phyloP scores from a whole-genome alignment of 2,329 filamentous ascomycete species.

The Colletotrichum orchidophilum region DNA sequence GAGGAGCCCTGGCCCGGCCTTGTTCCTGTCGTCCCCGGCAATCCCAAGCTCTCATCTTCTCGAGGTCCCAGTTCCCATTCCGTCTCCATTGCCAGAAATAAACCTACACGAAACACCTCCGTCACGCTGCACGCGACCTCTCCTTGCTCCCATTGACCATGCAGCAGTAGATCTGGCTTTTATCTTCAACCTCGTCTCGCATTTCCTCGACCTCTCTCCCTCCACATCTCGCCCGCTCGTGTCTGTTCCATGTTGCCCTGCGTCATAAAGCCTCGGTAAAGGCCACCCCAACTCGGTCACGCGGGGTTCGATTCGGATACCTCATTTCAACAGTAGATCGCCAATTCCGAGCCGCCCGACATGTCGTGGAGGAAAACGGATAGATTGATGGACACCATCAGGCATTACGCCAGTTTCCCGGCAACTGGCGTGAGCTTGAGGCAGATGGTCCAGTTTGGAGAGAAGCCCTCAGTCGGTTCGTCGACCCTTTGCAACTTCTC shows the following conservation, averaged over 20 bases:
- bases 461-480: constrained; percentile 88
- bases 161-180: constrained; percentile 19
- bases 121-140: constrained; percentile 22
- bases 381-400: constrained; percentile 94
- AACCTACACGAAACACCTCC: constrained; percentile 26
- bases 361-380: constrained; percentile 97
- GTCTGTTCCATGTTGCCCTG: constrained; percentile 35
- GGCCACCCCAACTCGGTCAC: constrained; percentile 28
- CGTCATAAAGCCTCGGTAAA: constrained; percentile 38
- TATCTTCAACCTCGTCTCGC: background rate
- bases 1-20: constrained; percentile 28
- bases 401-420: constrained; percentile 95
- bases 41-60: constrained; percentile 18
- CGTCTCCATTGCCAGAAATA: constrained; percentile 33
- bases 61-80: constrained; percentile 5
- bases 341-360: constrained; percentile 46
- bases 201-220: constrained; percentile 4
- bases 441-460: constrained; percentile 99
- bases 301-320: constrained; percentile 34
- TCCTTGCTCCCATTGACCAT: constrained; percentile 16
- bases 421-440: constrained; percentile 95
- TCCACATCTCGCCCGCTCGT: background rate
- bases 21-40: constrained; percentile 29
- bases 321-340: background rate
- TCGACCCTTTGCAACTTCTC: constrained; percentile 32